These are phyloP conservation scores for Cynanchum wilfordii DNA, from an alignment of 257 asterid species.

Conservation along the genomic window DNA sequence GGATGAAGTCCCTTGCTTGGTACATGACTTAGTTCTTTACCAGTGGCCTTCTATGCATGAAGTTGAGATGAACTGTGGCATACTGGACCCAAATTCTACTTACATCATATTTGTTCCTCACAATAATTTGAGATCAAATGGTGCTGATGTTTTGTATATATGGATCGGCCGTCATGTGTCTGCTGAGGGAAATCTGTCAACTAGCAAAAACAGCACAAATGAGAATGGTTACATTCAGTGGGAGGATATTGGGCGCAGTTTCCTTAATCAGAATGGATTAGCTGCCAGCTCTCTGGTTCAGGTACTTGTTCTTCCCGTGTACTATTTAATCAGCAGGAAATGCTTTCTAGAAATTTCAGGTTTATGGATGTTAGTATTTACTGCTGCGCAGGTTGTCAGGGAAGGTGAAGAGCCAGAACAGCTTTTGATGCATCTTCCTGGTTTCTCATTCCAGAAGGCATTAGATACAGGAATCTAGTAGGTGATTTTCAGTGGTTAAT, in stretches of 20 bases:
- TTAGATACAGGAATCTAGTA: conserved; percentile 30
- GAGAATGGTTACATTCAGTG: conserved; percentile 24
- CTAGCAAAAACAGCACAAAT: conserved; percentile 20
- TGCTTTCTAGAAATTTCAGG: background rate
- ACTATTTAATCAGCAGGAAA: background rate
- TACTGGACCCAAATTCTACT: conserved; percentile 36
- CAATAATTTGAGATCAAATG: conserved; percentile 15
- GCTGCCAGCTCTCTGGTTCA: conserved; percentile 33
- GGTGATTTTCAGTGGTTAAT: conserved; percentile 3
- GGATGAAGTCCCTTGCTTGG: conserved; percentile 25
- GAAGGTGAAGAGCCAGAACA: conserved; percentile 48
- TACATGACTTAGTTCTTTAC: conserved; percentile 31
- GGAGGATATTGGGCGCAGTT: conserved; percentile 31
- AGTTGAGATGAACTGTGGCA: conserved; percentile 24
- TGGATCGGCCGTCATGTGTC: conserved; percentile 45
- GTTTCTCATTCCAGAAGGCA: conserved; percentile 33
- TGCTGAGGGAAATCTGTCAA: conserved; percentile 20
- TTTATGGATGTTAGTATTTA: background rate
- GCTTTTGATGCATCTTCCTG: conserved; percentile 36
- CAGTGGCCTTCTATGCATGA: conserved; percentile 46
- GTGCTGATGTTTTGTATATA: conserved; percentile 29
- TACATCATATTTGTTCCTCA: conserved; percentile 33
- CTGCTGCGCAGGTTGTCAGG: conserved; percentile 37
- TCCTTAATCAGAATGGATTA: conserved; percentile 46
- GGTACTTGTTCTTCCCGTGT: conserved; percentile 15